phyloP scores from a whole-genome alignment of 345 rosid species.

The Syzygium grande region DNA sequence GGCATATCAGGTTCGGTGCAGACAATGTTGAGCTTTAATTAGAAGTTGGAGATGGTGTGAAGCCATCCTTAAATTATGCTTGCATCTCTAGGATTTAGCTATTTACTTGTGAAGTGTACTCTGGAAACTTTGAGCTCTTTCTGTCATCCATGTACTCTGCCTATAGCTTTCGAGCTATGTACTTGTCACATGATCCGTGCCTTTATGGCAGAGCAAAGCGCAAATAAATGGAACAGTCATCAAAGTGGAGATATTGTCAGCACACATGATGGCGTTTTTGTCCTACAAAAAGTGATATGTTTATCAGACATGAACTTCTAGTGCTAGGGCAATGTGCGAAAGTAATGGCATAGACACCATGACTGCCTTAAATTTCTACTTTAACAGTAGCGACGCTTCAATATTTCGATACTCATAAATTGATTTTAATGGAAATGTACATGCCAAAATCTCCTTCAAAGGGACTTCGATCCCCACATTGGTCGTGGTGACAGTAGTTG shows the following conservation, averaged over 20 bases:
- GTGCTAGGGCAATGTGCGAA: neutral
- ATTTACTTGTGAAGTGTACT: too few species aligned
- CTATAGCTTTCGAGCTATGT: neutral
- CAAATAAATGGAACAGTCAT: neutral
- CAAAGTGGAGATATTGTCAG: neutral
- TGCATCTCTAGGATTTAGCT: too few species aligned
- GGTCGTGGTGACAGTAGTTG: neutral
- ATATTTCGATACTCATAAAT: neutral
- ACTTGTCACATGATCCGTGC: neutral
- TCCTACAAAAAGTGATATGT: neutral
- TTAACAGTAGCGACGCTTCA: neutral
- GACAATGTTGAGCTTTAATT: neutral
- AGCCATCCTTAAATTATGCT: neutral
- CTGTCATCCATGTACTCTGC: neutral
- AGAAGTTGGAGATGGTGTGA: neutral
- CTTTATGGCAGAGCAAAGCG: neutral
- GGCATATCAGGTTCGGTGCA: neutral
- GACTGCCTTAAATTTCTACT: neutral
- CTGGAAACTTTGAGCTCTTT: too few species aligned
- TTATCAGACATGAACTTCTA: neutral
- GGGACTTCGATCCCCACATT: neutral
- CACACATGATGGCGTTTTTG: neutral
- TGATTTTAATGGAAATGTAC: neutral
- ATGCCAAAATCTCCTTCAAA: neutral
- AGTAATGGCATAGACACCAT: neutral